Evolutionary conservation across 2,329 filamentous ascomycete genomes (phyloP), one percentile per base, ranked within the genome.

Genomic region (Nothophoma quercina): DNA sequence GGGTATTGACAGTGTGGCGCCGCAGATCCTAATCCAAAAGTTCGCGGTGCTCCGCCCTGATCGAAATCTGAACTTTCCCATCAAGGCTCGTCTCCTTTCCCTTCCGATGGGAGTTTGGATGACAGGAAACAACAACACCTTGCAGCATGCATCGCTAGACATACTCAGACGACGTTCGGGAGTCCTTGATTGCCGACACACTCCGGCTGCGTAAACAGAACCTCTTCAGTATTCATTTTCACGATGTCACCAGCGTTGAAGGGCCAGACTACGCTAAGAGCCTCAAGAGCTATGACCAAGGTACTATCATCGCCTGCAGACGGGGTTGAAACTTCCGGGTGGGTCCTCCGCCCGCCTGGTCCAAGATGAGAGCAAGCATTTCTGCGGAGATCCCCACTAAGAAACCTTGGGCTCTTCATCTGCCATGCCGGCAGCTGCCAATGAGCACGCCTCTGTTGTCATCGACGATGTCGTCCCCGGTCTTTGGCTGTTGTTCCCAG

Each of bases 381-480:
- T 38, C 16, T 38, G 32, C 28, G 23, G 42, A 42, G 34, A 23
- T 19, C 36, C 29, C 26, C 33, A 29, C 25, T 30, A 4, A 21
- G 33, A 4, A 21, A 28, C 21, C 29, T 32, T 40, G 33, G 35
- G 18, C 33, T 9, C 22, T 22, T 3, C n/a, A 32, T 13, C 18
- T 9, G 35, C 25, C 29, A n/a, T 19, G 7, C 10, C 28, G 19
- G n/a, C 28, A 36, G 23, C 25, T 36, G 35, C 50, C 29, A 52
- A 42, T 47, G 26, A 33, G 30, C 15, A 35, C 19, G 36, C 19
- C 18, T 23, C 18, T 35, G 29, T 52, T 52, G 42, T 52, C 50
- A 47, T 47, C 41, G 50, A 38, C 50, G 30, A 43, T 42, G 10
- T 7, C n/a, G 10, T 35, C 18, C 10, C 29, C 23, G 18, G 26